Percentiles rank a stretch among this genome's conserved stretches.
Conservation (phyloP, 768 basidiomycete species). For the Neoboletus brunneissimus region DNA sequence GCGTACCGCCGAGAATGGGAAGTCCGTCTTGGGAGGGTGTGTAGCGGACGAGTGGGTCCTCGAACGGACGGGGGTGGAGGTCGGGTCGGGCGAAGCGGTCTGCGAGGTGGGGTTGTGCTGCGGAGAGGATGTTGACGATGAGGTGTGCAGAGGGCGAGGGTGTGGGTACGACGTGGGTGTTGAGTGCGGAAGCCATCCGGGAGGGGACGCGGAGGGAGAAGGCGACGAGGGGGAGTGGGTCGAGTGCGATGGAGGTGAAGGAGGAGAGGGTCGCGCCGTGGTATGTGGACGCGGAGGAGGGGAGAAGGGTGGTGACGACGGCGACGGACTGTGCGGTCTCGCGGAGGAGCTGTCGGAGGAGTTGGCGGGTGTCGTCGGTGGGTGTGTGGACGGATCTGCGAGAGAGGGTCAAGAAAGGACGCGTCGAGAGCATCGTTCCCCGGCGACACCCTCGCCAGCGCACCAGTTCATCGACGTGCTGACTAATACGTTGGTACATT, state of each 20-base stretch:
- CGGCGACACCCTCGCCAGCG: too few species aligned
- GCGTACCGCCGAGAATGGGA: constrained; percentile 53
- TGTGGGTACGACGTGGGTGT: constrained; percentile 21
- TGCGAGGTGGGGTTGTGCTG: constrained; percentile 60
- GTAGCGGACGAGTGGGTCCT: constrained; percentile 35
- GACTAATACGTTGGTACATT: too few species aligned
- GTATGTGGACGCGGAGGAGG: constrained; percentile 34
- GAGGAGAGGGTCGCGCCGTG: constrained; percentile 95
- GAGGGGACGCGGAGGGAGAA: constrained; percentile 91
- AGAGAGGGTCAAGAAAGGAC: neutral
- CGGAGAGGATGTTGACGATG: constrained; percentile 79
- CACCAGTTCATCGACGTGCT: too few species aligned
- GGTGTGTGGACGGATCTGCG: constrained; percentile 6
- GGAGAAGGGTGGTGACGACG: constrained; percentile 73
- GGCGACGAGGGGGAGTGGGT: constrained; percentile 82
- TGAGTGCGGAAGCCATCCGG: constrained; percentile 70
- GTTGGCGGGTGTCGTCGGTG: constrained; percentile 15
- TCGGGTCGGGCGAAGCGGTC: constrained; percentile 72
- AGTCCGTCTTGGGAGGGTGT: constrained; percentile 49
- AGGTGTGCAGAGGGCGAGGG: constrained; percentile 43
- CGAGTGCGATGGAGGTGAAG: constrained; percentile 87
- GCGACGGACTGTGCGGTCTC: constrained; percentile 84
- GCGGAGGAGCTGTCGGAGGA: constrained; percentile 60
- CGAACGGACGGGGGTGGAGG: constrained; percentile 60
- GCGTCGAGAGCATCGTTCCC: too few species aligned